Evolutionary conservation across 495 filamentous ascomycete genomes (phyloP).

Genomic region (Neurospora intermedia): DNA sequence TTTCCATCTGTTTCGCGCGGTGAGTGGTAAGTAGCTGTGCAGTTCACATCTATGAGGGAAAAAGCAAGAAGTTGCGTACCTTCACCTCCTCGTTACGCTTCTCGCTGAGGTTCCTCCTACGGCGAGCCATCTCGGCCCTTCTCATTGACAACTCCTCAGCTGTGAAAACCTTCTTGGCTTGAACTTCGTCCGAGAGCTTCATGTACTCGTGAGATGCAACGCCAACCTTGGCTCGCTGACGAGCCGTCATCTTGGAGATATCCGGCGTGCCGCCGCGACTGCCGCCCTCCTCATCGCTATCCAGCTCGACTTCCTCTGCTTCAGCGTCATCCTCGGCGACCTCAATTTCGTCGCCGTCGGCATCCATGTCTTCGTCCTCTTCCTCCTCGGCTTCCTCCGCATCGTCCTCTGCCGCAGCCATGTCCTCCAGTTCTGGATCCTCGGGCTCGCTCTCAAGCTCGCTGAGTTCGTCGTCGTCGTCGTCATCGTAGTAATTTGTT

Average conservation of each 20-base stretch:
- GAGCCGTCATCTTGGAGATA: conserved; percentile 74
- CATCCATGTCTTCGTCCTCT: conserved; percentile 42
- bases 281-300: conserved; percentile 51
- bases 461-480: conserved; percentile 37
- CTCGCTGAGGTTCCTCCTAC: conserved; percentile 91
- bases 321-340: conserved; percentile 42
- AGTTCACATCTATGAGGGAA: not conserved
- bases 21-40: not conserved
- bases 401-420: conserved; percentile 41
- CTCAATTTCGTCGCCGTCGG: conserved; percentile 56
- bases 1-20: conserved; percentile 63
- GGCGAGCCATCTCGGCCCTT: conserved; percentile 88
- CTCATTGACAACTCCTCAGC: conserved; percentile 94
- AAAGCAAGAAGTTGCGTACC: conserved; percentile 34
- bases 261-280: conserved; percentile 52
- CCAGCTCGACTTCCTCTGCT: conserved; percentile 49
- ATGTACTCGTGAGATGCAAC: conserved; percentile 48
- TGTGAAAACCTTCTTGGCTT: conserved; percentile 85
- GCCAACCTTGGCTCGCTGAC: conserved; percentile 66
- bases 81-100: conserved; percentile 99
- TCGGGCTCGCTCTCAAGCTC: conserved; percentile 38
- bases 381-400: conserved; percentile 34
- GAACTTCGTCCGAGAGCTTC: conserved; percentile 85
- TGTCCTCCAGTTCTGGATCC: conserved; percentile 31
- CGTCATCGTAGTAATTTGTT: conserved; percentile 31